Conservation (phyloP, 2,329 filamentous ascomycete species). For the Claviceps spartinae region DNA sequence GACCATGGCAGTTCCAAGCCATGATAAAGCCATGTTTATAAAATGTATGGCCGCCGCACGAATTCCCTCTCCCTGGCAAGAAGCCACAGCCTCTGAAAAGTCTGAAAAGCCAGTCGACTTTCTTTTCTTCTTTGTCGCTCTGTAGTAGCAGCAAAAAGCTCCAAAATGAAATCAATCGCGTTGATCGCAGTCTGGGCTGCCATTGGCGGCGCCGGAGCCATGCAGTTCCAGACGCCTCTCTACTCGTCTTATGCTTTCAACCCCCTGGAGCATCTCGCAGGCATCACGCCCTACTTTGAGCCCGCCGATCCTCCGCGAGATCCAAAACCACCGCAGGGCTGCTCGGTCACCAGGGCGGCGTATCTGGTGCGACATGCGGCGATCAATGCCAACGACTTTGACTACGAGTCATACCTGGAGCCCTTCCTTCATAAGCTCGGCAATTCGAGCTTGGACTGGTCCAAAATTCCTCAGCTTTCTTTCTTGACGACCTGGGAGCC, state of each 20-base stretch:
- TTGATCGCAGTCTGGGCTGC: background rate
- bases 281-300: conserved; percentile 45
- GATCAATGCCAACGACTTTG: conserved; percentile 46
- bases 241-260: conserved; percentile 38
- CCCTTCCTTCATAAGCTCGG: conserved; percentile 43
- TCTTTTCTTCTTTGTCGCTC: background rate
- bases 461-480: conserved; percentile 36
- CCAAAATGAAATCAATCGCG: background rate
- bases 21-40: background rate
- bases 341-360: conserved; percentile 35
- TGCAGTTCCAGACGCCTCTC: conserved; percentile 13
- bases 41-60: background rate
- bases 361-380: conserved; percentile 47
- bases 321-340: conserved; percentile 30
- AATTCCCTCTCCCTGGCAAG: background rate
- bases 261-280: conserved; percentile 38
- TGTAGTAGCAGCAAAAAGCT: background rate
- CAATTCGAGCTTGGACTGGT: conserved; percentile 47
- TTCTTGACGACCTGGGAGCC: conserved; percentile 44
- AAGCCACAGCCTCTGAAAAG: background rate
- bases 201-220: background rate
- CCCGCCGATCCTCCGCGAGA: conserved; percentile 29
- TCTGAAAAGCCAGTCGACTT: background rate
- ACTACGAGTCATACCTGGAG: conserved; percentile 43
- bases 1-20: background rate